Conservation (phyloP, 768 basidiomycete species). For the Gloeophyllum trabeum region DNA sequence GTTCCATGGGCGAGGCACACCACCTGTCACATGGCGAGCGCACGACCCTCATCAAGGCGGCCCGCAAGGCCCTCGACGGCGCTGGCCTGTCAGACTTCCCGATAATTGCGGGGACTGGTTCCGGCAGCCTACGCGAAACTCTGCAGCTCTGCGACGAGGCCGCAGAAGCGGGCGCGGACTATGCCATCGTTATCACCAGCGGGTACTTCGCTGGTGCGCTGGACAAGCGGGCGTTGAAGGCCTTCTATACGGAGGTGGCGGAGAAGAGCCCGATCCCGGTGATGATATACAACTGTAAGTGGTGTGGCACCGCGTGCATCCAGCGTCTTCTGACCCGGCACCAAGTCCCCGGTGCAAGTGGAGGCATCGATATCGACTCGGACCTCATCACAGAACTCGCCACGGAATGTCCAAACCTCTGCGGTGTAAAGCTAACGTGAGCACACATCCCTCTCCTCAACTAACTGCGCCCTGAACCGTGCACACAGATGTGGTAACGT, state of each 20-base stretch:
- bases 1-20: slow-evolving; percentile 81
- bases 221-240: slow-evolving; percentile 60
- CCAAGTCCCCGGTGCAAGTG: slow-evolving; percentile 75
- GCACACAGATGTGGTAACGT: slow-evolving; percentile 72
- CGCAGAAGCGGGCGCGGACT: slow-evolving; percentile 79
- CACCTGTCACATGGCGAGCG: slow-evolving; percentile 66
- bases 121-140: slow-evolving; percentile 75
- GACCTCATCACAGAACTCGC: slow-evolving; percentile 80
- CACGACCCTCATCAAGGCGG: slow-evolving; percentile 46
- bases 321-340: slow-evolving; percentile 6
- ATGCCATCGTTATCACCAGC: slow-evolving; percentile 73
- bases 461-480: background rate
- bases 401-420: slow-evolving; percentile 60
- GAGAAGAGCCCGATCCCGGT: slow-evolving; percentile 79
- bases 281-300: slow-evolving; percentile 80
- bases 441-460: slow-evolving; percentile 19
- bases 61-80: slow-evolving; percentile 60
- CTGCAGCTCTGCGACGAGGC: slow-evolving; percentile 67
- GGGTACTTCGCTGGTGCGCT: slow-evolving; percentile 83
- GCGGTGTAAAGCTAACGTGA: slow-evolving; percentile 84
- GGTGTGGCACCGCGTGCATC: slow-evolving; percentile 2
- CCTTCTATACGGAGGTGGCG: slow-evolving; percentile 68
- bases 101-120: slow-evolving; percentile 75
- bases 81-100: slow-evolving; percentile 49
- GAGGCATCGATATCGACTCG: slow-evolving; percentile 87